Conservation (phyloP, 2,329 filamentous ascomycete species). For the Sclerotinia borealis region DNA sequence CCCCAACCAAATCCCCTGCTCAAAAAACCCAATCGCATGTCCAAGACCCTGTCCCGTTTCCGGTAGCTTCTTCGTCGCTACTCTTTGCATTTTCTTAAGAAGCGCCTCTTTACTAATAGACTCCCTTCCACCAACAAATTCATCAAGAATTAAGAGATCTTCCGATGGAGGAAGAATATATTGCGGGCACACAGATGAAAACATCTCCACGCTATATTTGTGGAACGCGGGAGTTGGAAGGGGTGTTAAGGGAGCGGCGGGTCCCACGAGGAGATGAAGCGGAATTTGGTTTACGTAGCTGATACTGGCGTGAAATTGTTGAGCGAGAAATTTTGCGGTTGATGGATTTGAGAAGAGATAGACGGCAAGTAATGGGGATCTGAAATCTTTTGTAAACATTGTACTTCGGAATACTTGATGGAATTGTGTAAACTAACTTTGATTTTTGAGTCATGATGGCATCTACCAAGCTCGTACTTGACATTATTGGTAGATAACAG, state of each 20-base stretch:
- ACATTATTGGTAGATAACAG: slow-evolving; percentile 40
- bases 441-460: slow-evolving; percentile 36
- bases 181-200: slow-evolving; percentile 41
- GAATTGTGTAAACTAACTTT: slow-evolving; percentile 27
- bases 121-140: too few relatives aligned
- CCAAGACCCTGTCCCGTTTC: slow-evolving; percentile 34
- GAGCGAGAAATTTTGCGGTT: slow-evolving; percentile 52
- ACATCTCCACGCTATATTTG: slow-evolving; percentile 40
- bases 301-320: slow-evolving; percentile 47
- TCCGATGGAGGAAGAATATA: slow-evolving; percentile 28
- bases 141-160: too few relatives aligned
- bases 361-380: slow-evolving; percentile 35
- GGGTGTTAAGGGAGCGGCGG: slow-evolving; percentile 29
- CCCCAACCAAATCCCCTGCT: slow-evolving; percentile 40
- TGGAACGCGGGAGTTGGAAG: neutral
- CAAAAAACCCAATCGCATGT: slow-evolving; percentile 41
- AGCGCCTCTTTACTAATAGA: neutral
- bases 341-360: slow-evolving; percentile 47
- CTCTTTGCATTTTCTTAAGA: slow-evolving; percentile 13
- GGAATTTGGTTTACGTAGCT: slow-evolving; percentile 55
- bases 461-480: slow-evolving; percentile 47
- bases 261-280: slow-evolving; percentile 43
- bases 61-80: too few relatives aligned
- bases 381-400: slow-evolving; percentile 24
- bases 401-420: slow-evolving; percentile 20